Evolutionary conservation across 31 red algal genomes (phyloP).

Genomic region (Asparagopsis taxiformis): DNA sequence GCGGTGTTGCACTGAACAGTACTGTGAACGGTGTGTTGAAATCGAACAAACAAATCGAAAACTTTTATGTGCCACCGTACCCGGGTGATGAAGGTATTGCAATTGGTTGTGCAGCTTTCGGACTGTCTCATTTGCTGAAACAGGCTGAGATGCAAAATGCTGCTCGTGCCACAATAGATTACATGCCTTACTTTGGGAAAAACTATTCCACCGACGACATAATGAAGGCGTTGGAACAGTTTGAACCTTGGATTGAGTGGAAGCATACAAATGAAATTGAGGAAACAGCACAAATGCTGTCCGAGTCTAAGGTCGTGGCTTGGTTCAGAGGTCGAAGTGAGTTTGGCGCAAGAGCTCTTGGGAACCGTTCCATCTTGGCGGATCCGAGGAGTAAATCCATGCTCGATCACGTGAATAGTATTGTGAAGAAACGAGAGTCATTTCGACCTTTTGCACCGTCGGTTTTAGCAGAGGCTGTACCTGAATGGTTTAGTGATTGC

Average conservation of each 20-base stretch:
- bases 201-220: slow-evolving; percentile 33
- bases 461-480: slow-evolving; percentile 38
- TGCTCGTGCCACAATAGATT: not conserved
- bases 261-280: slow-evolving; percentile 15
- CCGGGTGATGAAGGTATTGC: slow-evolving; percentile 96
- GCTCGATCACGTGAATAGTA: slow-evolving; percentile 41
- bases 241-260: slow-evolving; percentile 27
- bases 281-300: slow-evolving; percentile 47
- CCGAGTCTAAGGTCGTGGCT: slow-evolving; percentile 49
- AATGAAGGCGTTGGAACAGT: slow-evolving; percentile 6
- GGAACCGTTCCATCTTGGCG: slow-evolving; percentile 82
- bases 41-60: slow-evolving; percentile 4
- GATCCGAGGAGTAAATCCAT: slow-evolving; percentile 37
- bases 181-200: slow-evolving; percentile 44
- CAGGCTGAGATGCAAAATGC: not conserved
- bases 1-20: slow-evolving; percentile 88
- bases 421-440: slow-evolving; percentile 79
- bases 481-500: slow-evolving; percentile 36
- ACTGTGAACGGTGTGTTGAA: slow-evolving; percentile 59
- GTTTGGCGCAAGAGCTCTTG: slow-evolving; percentile 82
- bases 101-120: slow-evolving; percentile 83
- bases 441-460: slow-evolving; percentile 92
- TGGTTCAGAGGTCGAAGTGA: slow-evolving; percentile 78
- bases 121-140: slow-evolving; percentile 3
- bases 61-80: slow-evolving; percentile 71